Conservation (phyloP, 176 grass and related monocot species). For the Eleusine indica region DNA sequence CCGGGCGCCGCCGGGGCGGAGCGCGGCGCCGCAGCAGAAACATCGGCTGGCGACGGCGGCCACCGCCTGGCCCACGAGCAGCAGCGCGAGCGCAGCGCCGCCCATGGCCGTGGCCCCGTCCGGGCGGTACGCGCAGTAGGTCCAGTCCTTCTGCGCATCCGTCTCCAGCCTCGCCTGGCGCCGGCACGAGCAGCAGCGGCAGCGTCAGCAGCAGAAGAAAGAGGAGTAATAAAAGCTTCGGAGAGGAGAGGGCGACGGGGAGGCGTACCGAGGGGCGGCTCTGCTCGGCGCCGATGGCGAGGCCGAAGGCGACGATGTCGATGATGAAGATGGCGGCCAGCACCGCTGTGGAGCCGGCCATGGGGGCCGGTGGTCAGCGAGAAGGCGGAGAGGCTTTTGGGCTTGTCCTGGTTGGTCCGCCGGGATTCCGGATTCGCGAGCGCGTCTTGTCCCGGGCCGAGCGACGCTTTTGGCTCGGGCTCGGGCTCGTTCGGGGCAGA, state of each 20-base stretch:
- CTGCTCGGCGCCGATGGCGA: slow-evolving; percentile 80
- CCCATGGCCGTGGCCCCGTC: slow-evolving; percentile 75
- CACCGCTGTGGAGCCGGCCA: slow-evolving; percentile 58
- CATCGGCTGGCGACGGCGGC: slow-evolving; percentile 64
- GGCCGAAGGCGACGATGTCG: slow-evolving; percentile 71
- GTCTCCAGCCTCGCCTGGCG: slow-evolving; percentile 63
- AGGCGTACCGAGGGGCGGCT: slow-evolving; percentile 60
- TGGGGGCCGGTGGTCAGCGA: slow-evolving; percentile 21
- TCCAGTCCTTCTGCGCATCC: slow-evolving; percentile 69
- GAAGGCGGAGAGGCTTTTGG: not conserved
- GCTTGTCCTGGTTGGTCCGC: not conserved
- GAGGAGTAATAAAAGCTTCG: not conserved
- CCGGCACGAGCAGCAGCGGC: not conserved
- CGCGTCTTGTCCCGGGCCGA: not conserved
- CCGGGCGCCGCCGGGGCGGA: slow-evolving; percentile 72
- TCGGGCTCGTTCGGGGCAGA: not conserved
- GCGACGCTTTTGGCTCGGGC: not conserved
- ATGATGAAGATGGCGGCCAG: slow-evolving; percentile 59
- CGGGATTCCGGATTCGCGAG: slow-evolving; percentile 7
- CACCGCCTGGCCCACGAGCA: slow-evolving; percentile 70
- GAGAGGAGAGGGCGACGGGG: too few species aligned
- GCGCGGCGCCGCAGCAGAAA: slow-evolving; percentile 76
- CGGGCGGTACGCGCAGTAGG: slow-evolving; percentile 76
- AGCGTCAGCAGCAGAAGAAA: not conserved
- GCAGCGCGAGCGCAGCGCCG: slow-evolving; percentile 63